Percentiles rank a stretch among this genome's conserved stretches.
Conservation (phyloP, 805 yeast species). For the Saccharomycopsis schoenii region DNA sequence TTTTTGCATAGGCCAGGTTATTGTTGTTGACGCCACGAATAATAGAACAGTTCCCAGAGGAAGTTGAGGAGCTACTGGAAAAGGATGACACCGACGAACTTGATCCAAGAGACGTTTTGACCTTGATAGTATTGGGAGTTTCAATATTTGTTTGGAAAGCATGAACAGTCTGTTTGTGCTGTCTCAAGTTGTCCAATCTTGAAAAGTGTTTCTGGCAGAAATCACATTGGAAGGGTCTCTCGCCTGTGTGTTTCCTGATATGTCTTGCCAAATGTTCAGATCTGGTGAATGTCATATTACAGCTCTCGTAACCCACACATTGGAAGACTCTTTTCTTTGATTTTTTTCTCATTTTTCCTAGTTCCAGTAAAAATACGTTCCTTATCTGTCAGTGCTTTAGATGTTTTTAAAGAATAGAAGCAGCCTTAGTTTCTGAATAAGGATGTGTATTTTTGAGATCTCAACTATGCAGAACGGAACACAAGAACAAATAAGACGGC, state of each 20-base stretch:
- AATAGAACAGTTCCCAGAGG: neutral
- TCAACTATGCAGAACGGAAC: too few relatives aligned
- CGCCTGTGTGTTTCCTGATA: slow-evolving; percentile 90
- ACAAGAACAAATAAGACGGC: too few relatives aligned
- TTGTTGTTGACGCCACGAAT: neutral
- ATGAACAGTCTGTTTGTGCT: slow-evolving; percentile 83
- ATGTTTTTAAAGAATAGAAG: too few relatives aligned
- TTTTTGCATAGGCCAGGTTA: neutral
- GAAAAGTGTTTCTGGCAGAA: slow-evolving; percentile 73
- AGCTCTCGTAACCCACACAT: slow-evolving; percentile 79
- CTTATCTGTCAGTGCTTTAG: neutral
- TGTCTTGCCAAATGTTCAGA: slow-evolving; percentile 91
- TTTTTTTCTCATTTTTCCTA: slow-evolving; percentile 26
- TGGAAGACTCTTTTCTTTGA: slow-evolving; percentile 62
- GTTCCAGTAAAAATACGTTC: neutral
- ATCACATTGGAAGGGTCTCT: slow-evolving; percentile 82
- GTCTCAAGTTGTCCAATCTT: slow-evolving; percentile 79
- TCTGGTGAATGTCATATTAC: slow-evolving; percentile 81
- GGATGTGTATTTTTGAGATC: neutral
- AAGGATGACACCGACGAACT: neutral
- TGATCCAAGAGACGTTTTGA: neutral
- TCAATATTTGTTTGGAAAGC: slow-evolving; percentile 24
- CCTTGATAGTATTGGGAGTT: neutral
- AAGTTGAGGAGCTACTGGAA: neutral
- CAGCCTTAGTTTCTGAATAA: too few relatives aligned